Base-by-base conservation (phyloP, 208 protist species). In the Trypanosoma scelopori region DNA sequence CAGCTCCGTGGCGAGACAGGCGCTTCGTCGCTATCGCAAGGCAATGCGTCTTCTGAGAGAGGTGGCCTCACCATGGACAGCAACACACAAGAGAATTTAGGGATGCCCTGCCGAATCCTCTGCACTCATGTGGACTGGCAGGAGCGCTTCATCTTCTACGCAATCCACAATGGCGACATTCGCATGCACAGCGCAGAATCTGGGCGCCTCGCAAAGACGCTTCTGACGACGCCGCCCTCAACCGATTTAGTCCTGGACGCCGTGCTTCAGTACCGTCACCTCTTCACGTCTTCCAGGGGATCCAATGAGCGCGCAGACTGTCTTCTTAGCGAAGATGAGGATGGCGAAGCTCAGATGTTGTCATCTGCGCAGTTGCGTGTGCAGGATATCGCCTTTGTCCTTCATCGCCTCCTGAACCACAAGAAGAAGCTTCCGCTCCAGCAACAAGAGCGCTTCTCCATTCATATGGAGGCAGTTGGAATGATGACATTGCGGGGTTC, bases 101-200 rank as follows among this genome's bases (percentile, higher is more conserved):
- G 12, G 6, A 28, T 25, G 22, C 20, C 42, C 9, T 51, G 64
- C n/a, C 74, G 80, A 23, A 84, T 93, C 49, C 57, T 79, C 37
- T 93, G 86, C 45, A 81, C 76, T 1, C 85, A 81, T 45, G 58
- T 80, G 1, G 83, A 84, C 1, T 57, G 30, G 22, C 71, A 82
- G 32, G 86, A 84, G 23, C 77, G 84, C 37, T 82, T 76, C 61
- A 59, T 93, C 52, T 79, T 82, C 63, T 93, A 93, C 76, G 82
- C 83, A 11, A 76, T 93, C 22, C 64, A 62, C 18, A 81, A 77
- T 37, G 86, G 86, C 18, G 86, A 93, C 42, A 84, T 93, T 48
- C 86, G 86, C 30, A 55, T 88, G 20, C 86, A 93, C 66, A 83
- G 81, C 60, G 84, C 56, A 28, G 81, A 93, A 59, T 87, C 79